phyloP scores from a whole-genome alignment of 2,329 filamentous ascomycete species.

The Clathrospora elynae region DNA sequence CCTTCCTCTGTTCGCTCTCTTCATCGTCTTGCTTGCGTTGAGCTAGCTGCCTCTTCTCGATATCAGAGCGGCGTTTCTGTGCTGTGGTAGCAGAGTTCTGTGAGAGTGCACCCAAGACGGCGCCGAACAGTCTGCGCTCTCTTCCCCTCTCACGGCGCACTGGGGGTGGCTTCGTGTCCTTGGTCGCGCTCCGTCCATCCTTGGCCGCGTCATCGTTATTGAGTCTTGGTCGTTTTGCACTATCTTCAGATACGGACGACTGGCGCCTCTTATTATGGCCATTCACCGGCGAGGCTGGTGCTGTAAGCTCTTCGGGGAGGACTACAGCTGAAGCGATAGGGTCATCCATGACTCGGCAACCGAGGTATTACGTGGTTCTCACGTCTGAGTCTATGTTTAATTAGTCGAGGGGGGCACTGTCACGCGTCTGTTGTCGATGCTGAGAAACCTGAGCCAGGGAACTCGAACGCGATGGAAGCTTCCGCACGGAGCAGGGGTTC shows the following conservation, averaged over 20 bases:
- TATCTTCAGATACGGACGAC: conserved; percentile 58
- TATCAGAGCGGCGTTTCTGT: conserved; percentile 74
- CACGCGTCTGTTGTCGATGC: conserved; percentile 4
- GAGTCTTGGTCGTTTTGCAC: conserved; percentile 59
- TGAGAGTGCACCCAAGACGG: conserved; percentile 76
- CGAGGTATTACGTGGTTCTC: background rate
- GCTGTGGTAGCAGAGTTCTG: conserved; percentile 67
- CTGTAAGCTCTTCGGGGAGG: conserved; percentile 51
- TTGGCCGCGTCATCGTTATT: conserved; percentile 39
- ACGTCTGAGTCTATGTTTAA: background rate
- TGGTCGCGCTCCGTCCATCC: conserved; percentile 27
- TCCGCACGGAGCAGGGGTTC: conserved; percentile 34
- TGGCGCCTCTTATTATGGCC: conserved; percentile 59
- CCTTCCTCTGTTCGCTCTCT: conserved; percentile 70
- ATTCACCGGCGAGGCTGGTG: conserved; percentile 39
- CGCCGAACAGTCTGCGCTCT: conserved; percentile 84
- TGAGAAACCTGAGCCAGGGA: conserved; percentile 3
- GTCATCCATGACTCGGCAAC: conserved; percentile 40
- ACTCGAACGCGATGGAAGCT: conserved; percentile 26
- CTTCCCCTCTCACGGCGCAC: conserved; percentile 72
- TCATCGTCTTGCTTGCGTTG: conserved; percentile 73
- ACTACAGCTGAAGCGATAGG: conserved; percentile 61
- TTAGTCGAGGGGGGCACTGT: background rate
- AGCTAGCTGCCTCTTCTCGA: conserved; percentile 80
- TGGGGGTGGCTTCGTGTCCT: conserved; percentile 46